Percentiles rank a stretch among this genome's conserved stretches.
phyloP scores from a whole-genome alignment of 2,329 filamentous ascomycete genomes.

The Xylaria sp. region DNA sequence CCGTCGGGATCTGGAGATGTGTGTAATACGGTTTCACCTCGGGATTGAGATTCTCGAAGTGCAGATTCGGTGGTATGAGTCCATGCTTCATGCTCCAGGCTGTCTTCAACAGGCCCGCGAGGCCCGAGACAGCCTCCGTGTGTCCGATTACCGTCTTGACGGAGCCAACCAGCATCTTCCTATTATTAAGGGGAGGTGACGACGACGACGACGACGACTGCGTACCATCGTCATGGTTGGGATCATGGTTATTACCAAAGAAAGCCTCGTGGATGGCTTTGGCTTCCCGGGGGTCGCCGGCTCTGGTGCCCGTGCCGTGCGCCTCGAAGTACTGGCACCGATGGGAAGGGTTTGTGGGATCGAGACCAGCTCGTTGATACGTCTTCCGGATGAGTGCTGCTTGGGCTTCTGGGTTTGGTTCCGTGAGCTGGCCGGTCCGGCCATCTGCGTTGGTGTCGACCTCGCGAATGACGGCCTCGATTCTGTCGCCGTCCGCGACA shows the following conservation, averaged over 20 bases:
- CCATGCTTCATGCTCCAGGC: constrained; percentile 55
- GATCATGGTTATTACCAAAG: constrained; percentile 42
- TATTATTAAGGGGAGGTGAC: not conserved
- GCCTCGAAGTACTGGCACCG: constrained; percentile 61
- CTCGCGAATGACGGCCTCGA: constrained; percentile 60
- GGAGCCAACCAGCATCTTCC: constrained; percentile 54
- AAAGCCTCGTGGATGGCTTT: constrained; percentile 57
- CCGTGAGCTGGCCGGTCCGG: constrained; percentile 63
- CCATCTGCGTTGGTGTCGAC: constrained; percentile 64
- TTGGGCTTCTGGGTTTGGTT: constrained; percentile 62
- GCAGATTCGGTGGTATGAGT: constrained; percentile 57
- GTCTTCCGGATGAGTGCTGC: constrained; percentile 56
- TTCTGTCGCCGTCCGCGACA: constrained; percentile 59
- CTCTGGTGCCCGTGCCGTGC: constrained; percentile 56
- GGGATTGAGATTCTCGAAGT: constrained; percentile 56
- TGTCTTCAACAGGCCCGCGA: constrained; percentile 61
- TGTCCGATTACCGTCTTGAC: constrained; percentile 62
- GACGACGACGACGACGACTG: not conserved
- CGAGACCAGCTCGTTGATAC: constrained; percentile 57
- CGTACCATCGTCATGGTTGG: constrained; percentile 10
- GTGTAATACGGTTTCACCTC: constrained; percentile 52
- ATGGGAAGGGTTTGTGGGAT: constrained; percentile 49
- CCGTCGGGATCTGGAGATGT: constrained; percentile 52
- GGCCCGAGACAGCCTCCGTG: constrained; percentile 61
- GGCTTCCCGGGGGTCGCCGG: constrained; percentile 57